phyloP scores from a whole-genome alignment of 192 early-diverging fungal genomes.

The Helicostylum pulchrum region DNA sequence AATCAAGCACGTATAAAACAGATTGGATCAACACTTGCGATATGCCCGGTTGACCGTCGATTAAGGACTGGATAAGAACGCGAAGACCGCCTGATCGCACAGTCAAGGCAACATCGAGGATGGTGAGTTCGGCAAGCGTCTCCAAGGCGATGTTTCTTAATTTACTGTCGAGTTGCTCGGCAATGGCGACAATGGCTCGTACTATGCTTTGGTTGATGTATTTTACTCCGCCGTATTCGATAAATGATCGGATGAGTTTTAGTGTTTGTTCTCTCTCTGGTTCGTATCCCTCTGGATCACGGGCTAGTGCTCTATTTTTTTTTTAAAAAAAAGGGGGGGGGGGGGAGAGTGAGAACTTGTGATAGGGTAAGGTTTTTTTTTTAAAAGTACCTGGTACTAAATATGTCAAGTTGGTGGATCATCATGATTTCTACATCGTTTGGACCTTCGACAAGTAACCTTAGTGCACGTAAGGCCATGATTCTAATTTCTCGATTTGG shows the following conservation, averaged over 20 bases:
- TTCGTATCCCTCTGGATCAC: constrained; percentile 61
- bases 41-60: constrained; percentile 63
- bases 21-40: constrained; percentile 57
- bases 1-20: constrained; percentile 71
- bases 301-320: constrained; percentile 40
- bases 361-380: no score
- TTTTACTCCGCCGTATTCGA: constrained; percentile 62
- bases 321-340: background rate
- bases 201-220: constrained; percentile 62
- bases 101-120: constrained; percentile 41
- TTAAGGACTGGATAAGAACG: constrained; percentile 59
- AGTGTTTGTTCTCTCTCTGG: constrained; percentile 77
- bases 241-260: constrained; percentile 65
- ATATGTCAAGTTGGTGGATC: constrained; percentile 61
- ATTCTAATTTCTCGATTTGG: constrained; percentile 57
- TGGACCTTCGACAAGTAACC: constrained; percentile 50
- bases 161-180: constrained; percentile 77
- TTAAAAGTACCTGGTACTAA: constrained; percentile 62
- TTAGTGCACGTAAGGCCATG: constrained; percentile 58
- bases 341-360: no score
- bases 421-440: constrained; percentile 45
- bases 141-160: constrained; percentile 70
- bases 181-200: constrained; percentile 69
- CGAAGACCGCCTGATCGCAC: constrained; percentile 67
- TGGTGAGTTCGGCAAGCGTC: constrained; percentile 70